Evolutionary conservation across 306 rosid species (phyloP), one percentile per base, ranked within the genome.

Genomic region (Lablab purpureus): DNA sequence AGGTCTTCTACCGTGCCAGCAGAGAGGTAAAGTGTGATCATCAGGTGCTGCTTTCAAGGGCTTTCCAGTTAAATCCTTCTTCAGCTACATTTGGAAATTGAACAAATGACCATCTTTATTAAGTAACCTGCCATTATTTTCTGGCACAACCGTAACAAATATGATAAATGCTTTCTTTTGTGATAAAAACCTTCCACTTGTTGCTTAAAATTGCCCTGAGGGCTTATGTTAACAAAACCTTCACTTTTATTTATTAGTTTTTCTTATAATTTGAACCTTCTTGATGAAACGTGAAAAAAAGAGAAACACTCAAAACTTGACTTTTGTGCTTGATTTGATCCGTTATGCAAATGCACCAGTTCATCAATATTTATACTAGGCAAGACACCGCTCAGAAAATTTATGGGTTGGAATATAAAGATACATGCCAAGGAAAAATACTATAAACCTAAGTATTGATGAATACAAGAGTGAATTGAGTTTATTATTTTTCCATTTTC

Each of bases 1-100:
- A 72, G 91, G 97, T 43, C 67, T 94, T 77, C 55, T 80, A 37
- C 99, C 97, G 25, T 80, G 92, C 99, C 99, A 94, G 74, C 99
- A 92, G 32, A 91, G 60, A 27, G 93, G 84, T 58, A 95, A 87
- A 51, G 92, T 86, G 46, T 64, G 73, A 59, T 95, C 99, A 25
- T 92, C 90, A 21, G 75, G 79, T 52, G 90, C 97, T 85, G 77
- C 90, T 82, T 54, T 79, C 36, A 95, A 58, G 2, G 87, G 82
- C 75, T 80, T 89, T 59, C 87, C 86, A 10, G 52, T 75, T 54
- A 91, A 45, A 30, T 92, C 97, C 80, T 76, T 84, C 59, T 72
- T 90, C 83, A 95, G 18, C 99, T 95, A 45, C 85, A 91, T 62
- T 65, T 74, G 51, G 15, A 83, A 84, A 72, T 83, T 50, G 15